These are phyloP conservation scores for Penicillium sp. DNA, from an alignment of 2,329 filamentous ascomycete species.

Conservation along the genomic window DNA sequence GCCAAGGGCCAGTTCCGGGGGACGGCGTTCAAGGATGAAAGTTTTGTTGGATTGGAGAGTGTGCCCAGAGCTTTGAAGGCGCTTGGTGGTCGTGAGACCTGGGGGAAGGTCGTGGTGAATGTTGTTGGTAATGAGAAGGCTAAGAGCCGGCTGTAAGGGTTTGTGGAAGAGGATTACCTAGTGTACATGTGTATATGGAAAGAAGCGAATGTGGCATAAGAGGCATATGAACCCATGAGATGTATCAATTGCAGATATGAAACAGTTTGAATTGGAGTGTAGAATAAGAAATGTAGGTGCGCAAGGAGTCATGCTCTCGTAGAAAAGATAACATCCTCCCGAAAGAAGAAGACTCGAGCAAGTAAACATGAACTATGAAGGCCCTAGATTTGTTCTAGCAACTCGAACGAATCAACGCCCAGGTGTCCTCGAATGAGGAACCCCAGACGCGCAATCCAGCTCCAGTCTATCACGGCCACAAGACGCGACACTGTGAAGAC, in stretches of 20 bases:
- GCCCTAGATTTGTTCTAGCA: constrained; percentile 43
- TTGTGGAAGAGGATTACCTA: not conserved
- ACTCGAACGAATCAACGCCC: constrained; percentile 20
- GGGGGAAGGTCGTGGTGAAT: constrained; percentile 94
- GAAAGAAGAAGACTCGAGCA: constrained; percentile 27
- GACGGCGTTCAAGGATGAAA: constrained; percentile 77
- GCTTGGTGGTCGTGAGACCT: constrained; percentile 77
- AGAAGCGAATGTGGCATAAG: not conserved
- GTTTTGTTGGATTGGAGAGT: constrained; percentile 78
- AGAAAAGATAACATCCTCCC: constrained; percentile 12
- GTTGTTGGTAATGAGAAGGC: constrained; percentile 70
- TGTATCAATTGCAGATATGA: not conserved
- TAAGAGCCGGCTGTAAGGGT: constrained; percentile 42
- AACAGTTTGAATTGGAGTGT: not conserved
- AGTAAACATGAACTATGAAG: constrained; percentile 49
- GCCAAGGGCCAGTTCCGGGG: constrained; percentile 74
- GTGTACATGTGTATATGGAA: too few species aligned
- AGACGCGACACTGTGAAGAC: constrained; percentile 40
- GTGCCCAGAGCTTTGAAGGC: constrained; percentile 74
- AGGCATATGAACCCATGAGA: not conserved
- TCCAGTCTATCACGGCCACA: constrained; percentile 44
- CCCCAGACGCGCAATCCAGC: constrained; percentile 34
- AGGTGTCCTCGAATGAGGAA: constrained; percentile 10
- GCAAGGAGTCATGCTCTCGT: constrained; percentile 50
- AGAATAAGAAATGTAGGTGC: constrained; percentile 37